Percentiles rank a stretch among this genome's conserved stretches.
Evolutionary conservation across 2,329 filamentous ascomycete genomes (phyloP).

Genomic region (Diaporthe sp.): DNA sequence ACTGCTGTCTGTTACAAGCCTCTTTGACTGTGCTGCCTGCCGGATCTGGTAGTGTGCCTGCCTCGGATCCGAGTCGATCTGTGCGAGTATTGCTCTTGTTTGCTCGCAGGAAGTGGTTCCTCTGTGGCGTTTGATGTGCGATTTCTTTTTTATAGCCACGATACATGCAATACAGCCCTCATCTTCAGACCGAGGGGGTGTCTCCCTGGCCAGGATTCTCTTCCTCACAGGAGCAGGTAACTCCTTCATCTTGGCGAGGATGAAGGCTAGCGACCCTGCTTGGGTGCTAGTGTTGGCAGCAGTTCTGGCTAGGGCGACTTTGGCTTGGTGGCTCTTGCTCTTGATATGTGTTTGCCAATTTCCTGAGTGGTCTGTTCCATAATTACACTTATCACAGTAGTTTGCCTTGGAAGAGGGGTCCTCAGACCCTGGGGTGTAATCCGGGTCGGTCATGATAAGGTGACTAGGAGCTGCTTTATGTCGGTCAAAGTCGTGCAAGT

Average conservation of each 20-base stretch:
- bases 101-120: background rate
- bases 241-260: background rate
- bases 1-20: background rate
- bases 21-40: background rate
- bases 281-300: background rate
- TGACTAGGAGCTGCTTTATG: too few species aligned
- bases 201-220: background rate
- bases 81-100: background rate
- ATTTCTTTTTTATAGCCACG: background rate
- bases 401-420: background rate
- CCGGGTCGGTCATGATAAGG: background rate
- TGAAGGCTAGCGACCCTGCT: background rate
- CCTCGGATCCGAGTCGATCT: background rate
- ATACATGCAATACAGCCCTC: background rate
- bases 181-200: background rate
- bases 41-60: background rate
- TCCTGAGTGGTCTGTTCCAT: background rate
- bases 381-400: background rate
- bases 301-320: background rate
- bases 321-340: background rate
- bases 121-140: background rate
- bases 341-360: background rate
- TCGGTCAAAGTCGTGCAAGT: rapidly evolving
- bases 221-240: background rate
- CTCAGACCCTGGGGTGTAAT: background rate